A percentile compares a stretch with the other conserved stretches of the same genome.
Evolutionary conservation across 495 filamentous ascomycete genomes (phyloP).

Genomic region (Cudoniella acicularis): DNA sequence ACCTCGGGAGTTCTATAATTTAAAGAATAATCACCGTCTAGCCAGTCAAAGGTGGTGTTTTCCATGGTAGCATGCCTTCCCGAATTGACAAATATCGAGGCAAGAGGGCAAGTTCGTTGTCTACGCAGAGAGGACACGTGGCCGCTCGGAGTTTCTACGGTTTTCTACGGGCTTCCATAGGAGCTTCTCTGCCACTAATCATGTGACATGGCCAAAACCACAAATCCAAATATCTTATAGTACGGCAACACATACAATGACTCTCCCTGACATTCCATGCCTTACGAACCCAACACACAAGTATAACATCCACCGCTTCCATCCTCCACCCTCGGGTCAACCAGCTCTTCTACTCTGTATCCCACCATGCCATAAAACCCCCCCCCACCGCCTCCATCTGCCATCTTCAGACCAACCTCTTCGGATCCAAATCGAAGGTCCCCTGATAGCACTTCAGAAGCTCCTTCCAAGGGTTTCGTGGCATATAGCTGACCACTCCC

Average conservation of each 20-base stretch:
- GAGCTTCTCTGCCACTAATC: neutral
- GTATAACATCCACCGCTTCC: conserved; percentile 16
- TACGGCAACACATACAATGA: neutral
- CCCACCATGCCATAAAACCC: conserved; percentile 5
- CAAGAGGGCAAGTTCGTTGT: neutral
- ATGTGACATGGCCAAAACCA: neutral
- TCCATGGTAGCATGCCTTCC: conserved; percentile 10
- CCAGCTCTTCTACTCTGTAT: conserved; percentile 11
- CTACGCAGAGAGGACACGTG: conserved; percentile 4
- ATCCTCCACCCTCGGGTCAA: conserved; percentile 22
- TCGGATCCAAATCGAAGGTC: conserved; percentile 32
- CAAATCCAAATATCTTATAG: neutral
- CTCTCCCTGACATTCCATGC: conserved; percentile 13
- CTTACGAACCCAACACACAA: conserved; percentile 8
- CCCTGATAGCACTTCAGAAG: conserved; percentile 26
- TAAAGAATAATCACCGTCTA: conserved; percentile 9
- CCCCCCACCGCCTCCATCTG: conserved; percentile 6
- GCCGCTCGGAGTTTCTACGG: conserved; percentile 11
- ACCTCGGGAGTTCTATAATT: conserved; percentile 1
- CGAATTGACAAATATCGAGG: neutral
- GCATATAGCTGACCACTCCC: conserved; percentile 16
- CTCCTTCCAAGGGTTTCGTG: conserved; percentile 29
- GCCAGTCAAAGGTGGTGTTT: conserved; percentile 6
- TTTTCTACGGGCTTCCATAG: conserved; percentile 14
- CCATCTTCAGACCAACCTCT: conserved; percentile 22